phyloP scores from a whole-genome alignment of 805 yeast species.

The Hanseniaspora nectarophila region DNA sequence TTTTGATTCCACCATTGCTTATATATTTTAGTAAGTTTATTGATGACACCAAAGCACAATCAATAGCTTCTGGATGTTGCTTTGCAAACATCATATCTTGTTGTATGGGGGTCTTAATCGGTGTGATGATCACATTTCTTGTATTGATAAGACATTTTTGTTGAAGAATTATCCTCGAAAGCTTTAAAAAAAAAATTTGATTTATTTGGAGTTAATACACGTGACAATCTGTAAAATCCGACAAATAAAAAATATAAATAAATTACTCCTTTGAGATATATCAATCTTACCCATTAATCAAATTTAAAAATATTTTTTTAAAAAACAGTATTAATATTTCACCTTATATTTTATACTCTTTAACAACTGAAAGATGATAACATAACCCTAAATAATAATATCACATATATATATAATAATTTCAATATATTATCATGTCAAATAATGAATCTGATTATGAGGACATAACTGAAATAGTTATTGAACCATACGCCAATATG shows the following conservation, averaged over 20 bases:
- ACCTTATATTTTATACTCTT: too few species aligned
- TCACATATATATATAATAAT: too few species aligned
- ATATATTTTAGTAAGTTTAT: constrained; percentile 2
- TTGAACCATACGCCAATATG: not conserved
- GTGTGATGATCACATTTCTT: not conserved
- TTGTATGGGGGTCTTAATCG: not conserved
- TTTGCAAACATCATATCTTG: not conserved
- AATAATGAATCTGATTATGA: constrained; percentile 1
- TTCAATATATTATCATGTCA: too few species aligned
- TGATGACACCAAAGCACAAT: constrained; percentile 5
- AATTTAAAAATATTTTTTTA: not conserved
- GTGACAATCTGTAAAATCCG: too few species aligned
- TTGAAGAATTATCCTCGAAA: too few species aligned
- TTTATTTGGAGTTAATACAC: too few species aligned
- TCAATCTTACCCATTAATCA: not conserved
- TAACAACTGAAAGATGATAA: too few species aligned
- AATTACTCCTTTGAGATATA: not conserved
- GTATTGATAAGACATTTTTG: too few species aligned
- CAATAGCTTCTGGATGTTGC: not conserved
- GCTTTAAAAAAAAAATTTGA: too few species aligned
- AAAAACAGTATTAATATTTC: too few species aligned
- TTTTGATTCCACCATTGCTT: not conserved
- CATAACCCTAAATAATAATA: not conserved
- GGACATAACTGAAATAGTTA: not conserved
- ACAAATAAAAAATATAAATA: not conserved